phyloP scores from a whole-genome alignment of 768 basidiomycete genomes.

The Scleroderma bovista region DNA sequence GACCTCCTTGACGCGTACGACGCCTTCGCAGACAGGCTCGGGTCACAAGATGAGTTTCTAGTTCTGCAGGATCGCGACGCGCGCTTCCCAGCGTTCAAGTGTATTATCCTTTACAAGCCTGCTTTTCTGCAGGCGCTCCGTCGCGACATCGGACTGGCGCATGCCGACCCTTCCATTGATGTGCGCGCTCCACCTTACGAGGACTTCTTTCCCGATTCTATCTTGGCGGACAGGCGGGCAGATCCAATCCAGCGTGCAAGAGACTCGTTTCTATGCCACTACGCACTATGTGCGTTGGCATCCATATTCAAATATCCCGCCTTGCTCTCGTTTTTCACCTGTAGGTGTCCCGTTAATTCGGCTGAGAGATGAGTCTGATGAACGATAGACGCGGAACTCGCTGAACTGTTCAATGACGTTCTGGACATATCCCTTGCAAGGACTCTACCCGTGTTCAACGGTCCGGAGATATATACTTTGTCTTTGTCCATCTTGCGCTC shows the following conservation, averaged over 20 bases:
- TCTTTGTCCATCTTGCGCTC: slow-evolving; percentile 46
- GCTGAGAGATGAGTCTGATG: slow-evolving; percentile 2
- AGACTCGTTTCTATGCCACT: slow-evolving; percentile 45
- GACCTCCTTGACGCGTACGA: slow-evolving; percentile 61
- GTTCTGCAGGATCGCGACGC: slow-evolving; percentile 2
- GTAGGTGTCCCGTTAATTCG: slow-evolving; percentile 32
- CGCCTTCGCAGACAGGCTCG: slow-evolving; percentile 43
- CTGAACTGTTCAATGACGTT: slow-evolving; percentile 38
- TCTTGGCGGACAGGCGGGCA: slow-evolving; percentile 15
- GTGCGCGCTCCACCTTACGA: slow-evolving; percentile 5
- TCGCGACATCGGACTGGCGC: slow-evolving; percentile 46
- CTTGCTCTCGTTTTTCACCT: slow-evolving; percentile 41
- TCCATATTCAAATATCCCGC: slow-evolving; percentile 44
- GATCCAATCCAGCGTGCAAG: slow-evolving; percentile 37
- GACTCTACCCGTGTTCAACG: slow-evolving; percentile 33
- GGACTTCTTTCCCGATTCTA: slow-evolving; percentile 1
- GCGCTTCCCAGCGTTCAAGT: slow-evolving; percentile 17
- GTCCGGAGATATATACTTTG: slow-evolving; percentile 41
- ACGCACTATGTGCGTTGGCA: slow-evolving; percentile 47
- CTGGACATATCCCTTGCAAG: slow-evolving; percentile 36
- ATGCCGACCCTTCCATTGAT: slow-evolving; percentile 29
- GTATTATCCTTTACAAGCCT: slow-evolving; percentile 30
- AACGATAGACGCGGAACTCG: slow-evolving; percentile 38
- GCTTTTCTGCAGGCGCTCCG: slow-evolving; percentile 38
- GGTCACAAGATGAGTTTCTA: slow-evolving; percentile 10